phyloP scores from a whole-genome alignment of 108 stramenopile species.

The Skeletonema grethae region DNA sequence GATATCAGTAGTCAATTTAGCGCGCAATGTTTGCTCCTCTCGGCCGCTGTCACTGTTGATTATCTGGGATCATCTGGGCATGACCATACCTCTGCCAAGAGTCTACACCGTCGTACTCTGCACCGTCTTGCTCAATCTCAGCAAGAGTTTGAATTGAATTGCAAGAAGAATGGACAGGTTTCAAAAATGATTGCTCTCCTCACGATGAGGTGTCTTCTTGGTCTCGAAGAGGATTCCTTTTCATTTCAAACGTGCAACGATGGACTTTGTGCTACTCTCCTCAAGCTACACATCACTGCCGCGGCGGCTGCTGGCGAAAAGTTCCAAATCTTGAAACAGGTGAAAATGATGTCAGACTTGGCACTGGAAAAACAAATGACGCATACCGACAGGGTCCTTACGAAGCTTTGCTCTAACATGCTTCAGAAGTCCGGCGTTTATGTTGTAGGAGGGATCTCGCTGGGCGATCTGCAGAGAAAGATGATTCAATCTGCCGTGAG shows the following conservation, averaged over 20 bases:
- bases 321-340: constrained; percentile 18
- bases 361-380: constrained; percentile 33
- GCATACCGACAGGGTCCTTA: constrained; percentile 21
- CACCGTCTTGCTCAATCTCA: constrained; percentile 41
- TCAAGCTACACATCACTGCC: constrained; percentile 18
- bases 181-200: constrained; percentile 32
- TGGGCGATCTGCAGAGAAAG: constrained; percentile 45
- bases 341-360: constrained; percentile 15
- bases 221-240: constrained; percentile 41
- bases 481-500: constrained; percentile 31
- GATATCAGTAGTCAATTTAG: constrained; percentile 48
- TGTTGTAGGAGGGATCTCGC: constrained; percentile 20
- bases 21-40: constrained; percentile 46
- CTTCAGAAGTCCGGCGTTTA: constrained; percentile 18
- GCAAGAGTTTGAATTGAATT: constrained; percentile 39
- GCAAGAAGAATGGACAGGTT: constrained; percentile 26
- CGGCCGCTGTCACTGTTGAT: constrained; percentile 42
- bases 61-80: constrained; percentile 3
- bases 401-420: constrained; percentile 9
- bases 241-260: constrained; percentile 11
- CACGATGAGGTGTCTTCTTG: constrained; percentile 39
- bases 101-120: constrained; percentile 21
- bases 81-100: constrained; percentile 7
- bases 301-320: not conserved
- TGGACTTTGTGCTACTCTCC: constrained; percentile 15